Evolutionary conservation across 495 filamentous ascomycete species (phyloP).

Genomic region (Xylaria grammica): DNA sequence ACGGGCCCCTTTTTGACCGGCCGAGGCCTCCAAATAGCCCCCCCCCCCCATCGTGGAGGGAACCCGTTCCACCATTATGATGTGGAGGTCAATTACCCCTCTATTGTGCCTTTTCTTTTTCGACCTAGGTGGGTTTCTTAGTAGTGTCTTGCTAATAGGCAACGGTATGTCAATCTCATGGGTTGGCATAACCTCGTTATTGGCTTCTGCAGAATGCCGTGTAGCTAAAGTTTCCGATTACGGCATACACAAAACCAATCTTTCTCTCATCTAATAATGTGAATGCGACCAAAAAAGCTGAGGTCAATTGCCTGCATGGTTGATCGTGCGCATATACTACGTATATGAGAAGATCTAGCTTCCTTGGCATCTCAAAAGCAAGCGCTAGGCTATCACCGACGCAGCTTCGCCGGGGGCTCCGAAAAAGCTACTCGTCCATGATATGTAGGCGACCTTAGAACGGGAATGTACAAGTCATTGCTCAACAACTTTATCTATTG

Average conservation of each 20-base stretch:
- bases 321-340: background rate
- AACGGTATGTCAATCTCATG: background rate
- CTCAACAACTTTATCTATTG: too few relatives aligned
- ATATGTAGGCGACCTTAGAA: conserved; percentile 10
- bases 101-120: background rate
- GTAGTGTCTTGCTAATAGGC: conserved; percentile 1
- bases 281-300: background rate
- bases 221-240: background rate
- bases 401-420: background rate
- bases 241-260: background rate
- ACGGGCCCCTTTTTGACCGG: background rate
- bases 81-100: background rate
- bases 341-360: conserved; percentile 6
- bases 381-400: background rate
- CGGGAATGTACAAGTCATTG: too few relatives aligned
- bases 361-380: conserved; percentile 3
- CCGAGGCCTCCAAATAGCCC: conserved; percentile 13
- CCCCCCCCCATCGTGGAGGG: background rate
- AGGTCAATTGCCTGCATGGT: conserved; percentile 4
- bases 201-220: background rate
- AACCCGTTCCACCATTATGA: background rate
- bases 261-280: background rate
- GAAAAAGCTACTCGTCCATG: background rate
- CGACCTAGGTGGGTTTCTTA: background rate
- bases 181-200: background rate